Conservation (phyloP, 208 protist genomes). For the Acanthamoeba lenticulata region DNA sequence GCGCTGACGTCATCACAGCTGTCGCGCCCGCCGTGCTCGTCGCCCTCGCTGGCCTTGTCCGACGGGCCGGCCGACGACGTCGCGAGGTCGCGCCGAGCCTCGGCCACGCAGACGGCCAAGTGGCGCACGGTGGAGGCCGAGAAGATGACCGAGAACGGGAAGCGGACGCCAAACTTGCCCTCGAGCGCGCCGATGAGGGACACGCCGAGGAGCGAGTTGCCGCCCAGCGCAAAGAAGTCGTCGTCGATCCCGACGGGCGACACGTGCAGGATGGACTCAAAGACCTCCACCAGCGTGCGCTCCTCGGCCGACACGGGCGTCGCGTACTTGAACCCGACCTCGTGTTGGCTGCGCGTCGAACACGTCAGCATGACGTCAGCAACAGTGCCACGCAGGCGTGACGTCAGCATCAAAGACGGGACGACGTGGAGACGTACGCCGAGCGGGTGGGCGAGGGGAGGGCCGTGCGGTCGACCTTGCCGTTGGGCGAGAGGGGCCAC, state of each 20-base stretch:
- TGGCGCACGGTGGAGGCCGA: constrained; percentile 34
- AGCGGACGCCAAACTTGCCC: constrained; percentile 44
- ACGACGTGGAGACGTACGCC: not conserved
- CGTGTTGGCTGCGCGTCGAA: not conserved
- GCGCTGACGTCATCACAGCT: not conserved
- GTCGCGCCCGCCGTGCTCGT: not conserved
- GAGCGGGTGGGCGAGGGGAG: not conserved
- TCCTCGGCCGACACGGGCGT: not conserved
- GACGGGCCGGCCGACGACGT: not conserved
- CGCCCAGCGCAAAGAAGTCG: constrained; percentile 71
- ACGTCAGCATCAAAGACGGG: not conserved
- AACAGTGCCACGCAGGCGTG: not conserved
- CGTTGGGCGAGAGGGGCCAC: constrained; percentile 46
- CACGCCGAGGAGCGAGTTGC: constrained; percentile 68
- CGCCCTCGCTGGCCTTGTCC: not conserved
- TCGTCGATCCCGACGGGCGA: constrained; percentile 48
- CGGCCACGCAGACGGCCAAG: not conserved
- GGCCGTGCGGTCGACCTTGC: constrained; percentile 64
- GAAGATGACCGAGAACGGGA: constrained; percentile 59
- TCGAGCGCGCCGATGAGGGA: constrained; percentile 62
- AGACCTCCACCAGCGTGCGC: not conserved
- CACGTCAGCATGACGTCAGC: not conserved
- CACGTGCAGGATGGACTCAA: constrained; percentile 51
- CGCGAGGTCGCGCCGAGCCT: not conserved
- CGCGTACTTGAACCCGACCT: not conserved